Evolutionary conservation across 805 yeast genomes (phyloP), one percentile per base, ranked within the genome.

Genomic region (Saccharomycopsis sp.): DNA sequence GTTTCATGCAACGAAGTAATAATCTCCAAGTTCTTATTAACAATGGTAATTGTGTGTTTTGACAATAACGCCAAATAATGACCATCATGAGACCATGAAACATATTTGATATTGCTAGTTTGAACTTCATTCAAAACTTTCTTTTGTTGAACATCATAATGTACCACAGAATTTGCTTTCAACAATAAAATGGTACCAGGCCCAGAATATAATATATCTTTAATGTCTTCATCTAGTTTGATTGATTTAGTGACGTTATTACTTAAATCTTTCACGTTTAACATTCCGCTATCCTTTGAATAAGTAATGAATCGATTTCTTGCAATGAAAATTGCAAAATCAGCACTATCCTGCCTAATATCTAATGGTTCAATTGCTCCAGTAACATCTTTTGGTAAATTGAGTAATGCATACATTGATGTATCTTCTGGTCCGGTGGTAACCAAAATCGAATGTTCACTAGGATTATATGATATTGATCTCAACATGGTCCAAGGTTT

Each of bases 1-100:
- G 97, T 90, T 70, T 93, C 99, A 61, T 88, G 97, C 77, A 88
- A 74, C 1, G 95, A 79, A 43, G 90, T 79, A 33, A 88, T 70
- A 46, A 79, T 66, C 59, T 86, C 88, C 55, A 90, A 72, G 52
- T 77, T 81, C 61, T 80, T 82, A 56, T 78, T 80, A 23, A 89
- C 95, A 56, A 93, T 79, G 11, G 95, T 84, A 56, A 93, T 85
- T 17, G 93, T 84, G 65, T 93, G 99, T 62, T 90, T 93, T 19
- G 95, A 79, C 62, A 88, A 72, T 44, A 93, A 69, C 1, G 98
- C 98, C 52, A 88, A 73, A 58, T 85, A 76, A 59, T 83, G 84
- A 36, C 94, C 93, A 62, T 87, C 95, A 40, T 72, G 67, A 17
- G 96, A 86, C 96, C 96, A 88, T 8, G 80, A 65, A 17, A 79